Percentiles rank a stretch among this genome's conserved stretches.
These are phyloP conservation scores for Colletotrichum tropicicola DNA, from an alignment of 2,329 filamentous ascomycete species.

Conservation along the genomic window DNA sequence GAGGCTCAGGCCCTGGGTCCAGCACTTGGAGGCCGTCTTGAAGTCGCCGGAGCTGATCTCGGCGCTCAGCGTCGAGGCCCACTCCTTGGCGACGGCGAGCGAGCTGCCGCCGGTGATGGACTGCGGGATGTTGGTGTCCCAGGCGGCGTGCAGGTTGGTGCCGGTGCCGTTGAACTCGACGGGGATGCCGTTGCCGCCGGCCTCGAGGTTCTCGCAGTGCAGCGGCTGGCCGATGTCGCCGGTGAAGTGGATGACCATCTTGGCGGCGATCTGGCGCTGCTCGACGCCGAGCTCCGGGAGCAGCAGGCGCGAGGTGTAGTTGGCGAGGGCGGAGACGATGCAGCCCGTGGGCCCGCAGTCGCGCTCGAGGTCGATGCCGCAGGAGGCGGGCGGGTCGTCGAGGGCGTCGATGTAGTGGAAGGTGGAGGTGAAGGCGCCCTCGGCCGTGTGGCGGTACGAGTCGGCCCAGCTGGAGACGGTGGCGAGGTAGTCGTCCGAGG, in stretches of 20 bases:
- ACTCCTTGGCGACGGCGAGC: conserved; percentile 45
- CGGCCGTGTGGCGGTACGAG: conserved; percentile 31
- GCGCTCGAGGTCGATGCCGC: conserved; percentile 31
- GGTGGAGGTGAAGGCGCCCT: conserved; percentile 31
- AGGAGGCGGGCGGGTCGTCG: conserved; percentile 29
- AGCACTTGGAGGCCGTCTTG: conserved; percentile 42
- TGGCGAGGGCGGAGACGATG: conserved; percentile 30
- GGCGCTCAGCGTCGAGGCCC: conserved; percentile 44
- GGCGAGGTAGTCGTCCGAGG: conserved; percentile 56
- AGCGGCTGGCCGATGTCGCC: conserved; percentile 32
- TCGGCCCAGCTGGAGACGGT: conserved; percentile 48
- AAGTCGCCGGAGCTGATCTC: conserved; percentile 49
- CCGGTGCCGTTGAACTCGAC: conserved; percentile 60
- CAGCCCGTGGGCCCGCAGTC: conserved; percentile 31
- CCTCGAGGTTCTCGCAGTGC: conserved; percentile 30
- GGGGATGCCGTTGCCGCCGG: conserved; percentile 45
- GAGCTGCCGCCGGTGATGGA: conserved; percentile 46
- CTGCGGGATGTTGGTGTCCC: conserved; percentile 68
- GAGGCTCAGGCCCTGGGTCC: conserved; percentile 46
- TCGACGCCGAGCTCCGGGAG: conserved; percentile 53
- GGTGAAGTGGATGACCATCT: conserved; percentile 33
- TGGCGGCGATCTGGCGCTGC: conserved; percentile 30
- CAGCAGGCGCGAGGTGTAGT: conserved; percentile 38
- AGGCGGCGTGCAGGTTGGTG: conserved; percentile 68
- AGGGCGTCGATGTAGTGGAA: conserved; percentile 32